Percentiles rank a stretch among this genome's conserved stretches.
These are phyloP conservation scores for Middelhovenomyces tepae DNA, from an alignment of 805 yeast genomes.

Conservation along the genomic window DNA sequence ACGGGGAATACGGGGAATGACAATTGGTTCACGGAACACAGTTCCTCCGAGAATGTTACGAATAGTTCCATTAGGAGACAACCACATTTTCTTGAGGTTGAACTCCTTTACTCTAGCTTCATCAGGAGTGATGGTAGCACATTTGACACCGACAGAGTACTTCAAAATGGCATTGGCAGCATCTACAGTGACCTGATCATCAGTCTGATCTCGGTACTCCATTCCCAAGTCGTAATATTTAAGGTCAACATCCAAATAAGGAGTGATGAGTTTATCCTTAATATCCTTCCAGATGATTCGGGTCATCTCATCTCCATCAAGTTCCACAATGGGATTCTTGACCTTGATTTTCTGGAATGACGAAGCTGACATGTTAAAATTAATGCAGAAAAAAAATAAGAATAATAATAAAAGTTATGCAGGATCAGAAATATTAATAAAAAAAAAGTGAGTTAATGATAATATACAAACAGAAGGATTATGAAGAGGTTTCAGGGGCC, in stretches of 20 bases:
- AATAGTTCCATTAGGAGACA: constrained; percentile 94
- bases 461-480: too few species aligned
- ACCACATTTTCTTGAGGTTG: constrained; percentile 90
- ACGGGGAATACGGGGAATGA: constrained; percentile 80
- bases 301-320: constrained; percentile 98
- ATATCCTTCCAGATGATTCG: constrained; percentile 91
- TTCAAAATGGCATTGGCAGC: constrained; percentile 84
- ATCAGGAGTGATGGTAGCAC: constrained; percentile 95
- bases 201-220: constrained; percentile 75
- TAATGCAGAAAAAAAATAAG: too few species aligned
- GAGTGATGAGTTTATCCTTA: constrained; percentile 75
- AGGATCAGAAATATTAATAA: too few species aligned
- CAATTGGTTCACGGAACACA: constrained; percentile 93
- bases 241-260: constrained; percentile 78
- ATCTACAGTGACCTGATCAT: constrained; percentile 81
- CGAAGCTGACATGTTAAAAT: constrained; percentile 8
- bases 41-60: constrained; percentile 95
- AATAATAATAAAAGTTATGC: too few species aligned
- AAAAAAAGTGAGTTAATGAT: too few species aligned
- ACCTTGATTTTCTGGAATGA: constrained; percentile 56
- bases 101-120: constrained; percentile 93
- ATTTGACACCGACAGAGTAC: constrained; percentile 89
- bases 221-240: constrained; percentile 89
- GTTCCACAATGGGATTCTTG: constrained; percentile 82
- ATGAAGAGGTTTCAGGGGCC: too few species aligned